These are phyloP conservation scores for Endotrypanum monterogeii DNA, from an alignment of 208 protist species.

Conservation along the genomic window DNA sequence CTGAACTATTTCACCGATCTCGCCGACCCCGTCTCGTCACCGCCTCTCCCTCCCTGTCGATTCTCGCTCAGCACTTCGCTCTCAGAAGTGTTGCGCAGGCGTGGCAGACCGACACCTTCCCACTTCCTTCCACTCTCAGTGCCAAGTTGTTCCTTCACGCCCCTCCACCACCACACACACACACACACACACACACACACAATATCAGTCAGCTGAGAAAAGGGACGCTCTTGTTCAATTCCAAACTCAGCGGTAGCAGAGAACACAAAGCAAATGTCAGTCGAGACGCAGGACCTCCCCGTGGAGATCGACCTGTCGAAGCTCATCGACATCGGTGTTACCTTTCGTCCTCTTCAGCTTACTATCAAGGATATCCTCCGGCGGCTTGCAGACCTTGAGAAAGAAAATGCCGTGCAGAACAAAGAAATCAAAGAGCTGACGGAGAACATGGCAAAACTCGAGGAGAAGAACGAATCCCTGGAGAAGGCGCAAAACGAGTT, in stretches of 20 bases:
- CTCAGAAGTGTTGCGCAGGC: no score
- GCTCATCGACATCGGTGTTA: conserved; percentile 75
- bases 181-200: no score
- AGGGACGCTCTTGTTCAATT: background rate
- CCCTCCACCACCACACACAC: no score
- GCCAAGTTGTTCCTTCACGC: no score
- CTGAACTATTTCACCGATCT: no score
- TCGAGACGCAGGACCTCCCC: conserved; percentile 16
- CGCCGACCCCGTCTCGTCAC: no score
- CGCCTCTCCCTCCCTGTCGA: no score
- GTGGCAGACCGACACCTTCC: no score
- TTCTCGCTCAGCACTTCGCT: no score
- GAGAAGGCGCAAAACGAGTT: conserved; percentile 29
- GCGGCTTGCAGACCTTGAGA: conserved; percentile 38
- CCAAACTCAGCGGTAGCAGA: background rate
- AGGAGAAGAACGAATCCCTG: conserved; percentile 25
- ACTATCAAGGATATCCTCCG: conserved; percentile 65
- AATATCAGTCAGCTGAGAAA: no score
- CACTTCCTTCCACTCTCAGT: no score
- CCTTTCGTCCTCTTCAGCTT: conserved; percentile 76
- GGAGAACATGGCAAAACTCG: conserved; percentile 41
- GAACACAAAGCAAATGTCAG: conserved; percentile 9
- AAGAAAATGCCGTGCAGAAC: conserved; percentile 42
- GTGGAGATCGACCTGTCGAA: conserved; percentile 76
- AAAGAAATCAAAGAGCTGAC: conserved; percentile 47